Evolutionary conservation across 345 rosid genomes (phyloP).

Genomic region (Raphanus raphanistrum): DNA sequence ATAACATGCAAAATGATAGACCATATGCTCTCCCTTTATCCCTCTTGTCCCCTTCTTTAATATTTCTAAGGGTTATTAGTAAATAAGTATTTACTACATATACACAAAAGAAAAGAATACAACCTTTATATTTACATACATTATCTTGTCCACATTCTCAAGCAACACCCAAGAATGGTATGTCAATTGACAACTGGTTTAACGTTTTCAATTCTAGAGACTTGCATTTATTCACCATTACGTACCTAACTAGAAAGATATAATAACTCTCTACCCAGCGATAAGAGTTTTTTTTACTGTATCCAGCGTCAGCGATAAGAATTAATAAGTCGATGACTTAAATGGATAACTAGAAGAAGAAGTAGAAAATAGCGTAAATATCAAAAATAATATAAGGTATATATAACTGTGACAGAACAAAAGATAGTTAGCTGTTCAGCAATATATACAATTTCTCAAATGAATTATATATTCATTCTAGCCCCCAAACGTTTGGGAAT

Average conservation of each 20-base stretch:
- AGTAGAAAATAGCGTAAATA: neutral
- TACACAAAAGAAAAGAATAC: neutral
- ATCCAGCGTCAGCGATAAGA: neutral
- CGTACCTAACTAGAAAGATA: neutral
- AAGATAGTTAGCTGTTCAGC: neutral
- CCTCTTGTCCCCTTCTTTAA: conserved; percentile 39
- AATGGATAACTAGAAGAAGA: neutral
- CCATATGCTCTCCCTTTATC: conserved; percentile 44
- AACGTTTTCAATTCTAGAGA: neutral
- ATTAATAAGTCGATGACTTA: neutral
- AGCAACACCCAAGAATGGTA: neutral
- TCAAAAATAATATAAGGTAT: neutral
- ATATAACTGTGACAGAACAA: conserved; percentile 22
- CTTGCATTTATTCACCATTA: neutral
- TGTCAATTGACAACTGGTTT: neutral
- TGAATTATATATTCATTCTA: conserved; percentile 1
- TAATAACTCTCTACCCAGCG: neutral
- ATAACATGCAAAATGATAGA: conserved; percentile 39
- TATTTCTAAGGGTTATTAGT: neutral
- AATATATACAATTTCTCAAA: neutral
- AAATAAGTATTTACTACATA: conserved; percentile 11
- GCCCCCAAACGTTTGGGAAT: conserved; percentile 10
- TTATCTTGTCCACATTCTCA: neutral
- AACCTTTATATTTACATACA: neutral
- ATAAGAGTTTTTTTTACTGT: neutral